Conservation (phyloP, 164 flowering plant genomes). For the Akebia trifoliata region DNA sequence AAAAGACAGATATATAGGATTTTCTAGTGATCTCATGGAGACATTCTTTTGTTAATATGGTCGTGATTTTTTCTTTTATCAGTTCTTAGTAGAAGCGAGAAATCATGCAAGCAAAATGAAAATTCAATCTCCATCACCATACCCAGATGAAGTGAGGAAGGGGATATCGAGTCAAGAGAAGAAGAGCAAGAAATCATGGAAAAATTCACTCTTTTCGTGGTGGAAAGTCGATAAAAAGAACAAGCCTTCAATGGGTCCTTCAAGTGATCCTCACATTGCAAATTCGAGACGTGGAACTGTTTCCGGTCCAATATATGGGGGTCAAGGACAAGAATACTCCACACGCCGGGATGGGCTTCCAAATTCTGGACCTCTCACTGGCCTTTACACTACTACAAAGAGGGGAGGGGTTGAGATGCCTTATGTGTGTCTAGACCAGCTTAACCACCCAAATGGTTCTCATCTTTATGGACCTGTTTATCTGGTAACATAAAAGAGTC, state of each 20-base stretch:
- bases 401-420: slow-evolving; percentile 29
- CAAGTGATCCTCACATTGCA: slow-evolving; percentile 5
- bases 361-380: slow-evolving; percentile 37
- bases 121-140: background rate
- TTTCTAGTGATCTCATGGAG: background rate
- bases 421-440: slow-evolving; percentile 36
- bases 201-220: slow-evolving; percentile 40
- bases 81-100: slow-evolving; percentile 61
- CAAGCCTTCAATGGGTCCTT: slow-evolving; percentile 11
- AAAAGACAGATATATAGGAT: no score
- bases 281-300: slow-evolving; percentile 21
- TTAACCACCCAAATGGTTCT: slow-evolving; percentile 18
- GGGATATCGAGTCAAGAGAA: slow-evolving; percentile 13
- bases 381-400: slow-evolving; percentile 27
- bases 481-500: slow-evolving; percentile 49
- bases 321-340: slow-evolving; percentile 3
- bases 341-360: slow-evolving; percentile 17
- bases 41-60: background rate
- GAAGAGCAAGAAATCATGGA: slow-evolving; percentile 49
- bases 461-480: slow-evolving; percentile 54
- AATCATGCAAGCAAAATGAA: slow-evolving; percentile 16
- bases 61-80: slow-evolving; percentile 1
- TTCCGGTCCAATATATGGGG: slow-evolving; percentile 41
- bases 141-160: slow-evolving; percentile 6
- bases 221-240: slow-evolving; percentile 37